Percentiles rank a stretch among this genome's conserved stretches.
phyloP scores from a whole-genome alignment of 805 yeast genomes.

The Candida railenensis region DNA sequence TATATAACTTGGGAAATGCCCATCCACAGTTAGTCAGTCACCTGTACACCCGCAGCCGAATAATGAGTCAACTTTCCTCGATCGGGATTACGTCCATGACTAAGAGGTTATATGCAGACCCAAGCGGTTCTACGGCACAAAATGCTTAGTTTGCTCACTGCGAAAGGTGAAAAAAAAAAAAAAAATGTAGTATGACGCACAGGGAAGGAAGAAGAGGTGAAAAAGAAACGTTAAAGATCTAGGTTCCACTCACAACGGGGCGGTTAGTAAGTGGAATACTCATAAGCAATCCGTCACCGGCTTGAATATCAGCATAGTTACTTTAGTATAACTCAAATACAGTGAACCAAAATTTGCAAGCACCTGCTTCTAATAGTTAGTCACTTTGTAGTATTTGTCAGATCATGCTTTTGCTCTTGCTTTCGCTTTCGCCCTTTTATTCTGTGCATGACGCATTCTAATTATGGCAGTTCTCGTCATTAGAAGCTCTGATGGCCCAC shows the following conservation, averaged over 20 bases:
- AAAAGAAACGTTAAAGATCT: neutral
- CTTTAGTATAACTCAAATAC: too few relatives aligned
- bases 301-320: too few relatives aligned
- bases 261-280: too few relatives aligned
- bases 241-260: too few relatives aligned
- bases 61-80: conserved; percentile 2
- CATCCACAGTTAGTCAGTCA: conserved; percentile 6
- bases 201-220: neutral
- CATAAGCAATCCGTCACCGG: too few relatives aligned
- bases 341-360: too few relatives aligned
- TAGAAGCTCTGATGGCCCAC: too few relatives aligned
- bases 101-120: neutral
- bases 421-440: neutral
- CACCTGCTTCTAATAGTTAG: too few relatives aligned
- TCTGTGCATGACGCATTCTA: conserved; percentile 1
- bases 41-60: conserved; percentile 5
- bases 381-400: too few relatives aligned
- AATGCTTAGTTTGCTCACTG: too few relatives aligned
- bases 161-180: neutral
- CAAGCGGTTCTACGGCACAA: too few relatives aligned
- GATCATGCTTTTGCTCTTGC: neutral
- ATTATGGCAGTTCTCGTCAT: neutral
- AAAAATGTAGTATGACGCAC: neutral
- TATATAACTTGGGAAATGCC: neutral
- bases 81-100: neutral